Conservation (phyloP, 2,329 filamentous ascomycete species). For the Ophiocordyceps polyrhachis-furcata region DNA sequence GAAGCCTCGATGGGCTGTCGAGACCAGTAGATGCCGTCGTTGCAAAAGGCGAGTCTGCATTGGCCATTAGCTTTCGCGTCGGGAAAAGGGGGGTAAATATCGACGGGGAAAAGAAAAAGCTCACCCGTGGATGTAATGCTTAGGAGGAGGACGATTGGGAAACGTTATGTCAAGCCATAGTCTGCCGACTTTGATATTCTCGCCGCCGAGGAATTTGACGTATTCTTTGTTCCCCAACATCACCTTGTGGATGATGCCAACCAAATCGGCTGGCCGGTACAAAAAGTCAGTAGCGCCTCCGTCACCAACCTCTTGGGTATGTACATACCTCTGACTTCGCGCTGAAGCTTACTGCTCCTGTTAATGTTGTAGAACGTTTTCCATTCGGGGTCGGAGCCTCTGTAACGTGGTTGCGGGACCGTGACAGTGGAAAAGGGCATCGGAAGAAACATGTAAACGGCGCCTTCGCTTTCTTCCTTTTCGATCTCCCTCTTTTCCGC, state of each 20-base stretch:
- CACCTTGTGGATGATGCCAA: not conserved
- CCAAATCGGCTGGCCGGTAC: not conserved
- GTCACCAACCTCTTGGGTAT: not conserved
- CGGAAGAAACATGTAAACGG: slow-evolving; percentile 36
- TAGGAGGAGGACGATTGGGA: slow-evolving; percentile 38
- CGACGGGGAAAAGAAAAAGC: slow-evolving; percentile 6
- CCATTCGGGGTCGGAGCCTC: slow-evolving; percentile 44
- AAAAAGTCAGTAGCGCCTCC: not conserved
- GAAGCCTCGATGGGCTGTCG: slow-evolving; percentile 28
- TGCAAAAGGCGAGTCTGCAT: slow-evolving; percentile 28
- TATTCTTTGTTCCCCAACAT: not conserved
- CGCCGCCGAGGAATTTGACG: not conserved
- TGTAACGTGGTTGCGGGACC: slow-evolving; percentile 30
- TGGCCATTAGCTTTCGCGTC: not conserved
- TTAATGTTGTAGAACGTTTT: too few relatives aligned
- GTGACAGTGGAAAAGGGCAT: slow-evolving; percentile 38
- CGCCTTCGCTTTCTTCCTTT: slow-evolving; percentile 22
- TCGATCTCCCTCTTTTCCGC: slow-evolving; percentile 23
- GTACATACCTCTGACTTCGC: slow-evolving; percentile 27
- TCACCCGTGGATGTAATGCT: slow-evolving; percentile 41
- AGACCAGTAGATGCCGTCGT: slow-evolving; percentile 28
- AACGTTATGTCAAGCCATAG: slow-evolving; percentile 45
- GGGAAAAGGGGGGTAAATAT: too few relatives aligned
- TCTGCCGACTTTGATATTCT: slow-evolving; percentile 18
- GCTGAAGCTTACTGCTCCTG: slow-evolving; percentile 28